Conservation (phyloP, 2,329 filamentous ascomycete species). For the Sporothrix luriei region DNA sequence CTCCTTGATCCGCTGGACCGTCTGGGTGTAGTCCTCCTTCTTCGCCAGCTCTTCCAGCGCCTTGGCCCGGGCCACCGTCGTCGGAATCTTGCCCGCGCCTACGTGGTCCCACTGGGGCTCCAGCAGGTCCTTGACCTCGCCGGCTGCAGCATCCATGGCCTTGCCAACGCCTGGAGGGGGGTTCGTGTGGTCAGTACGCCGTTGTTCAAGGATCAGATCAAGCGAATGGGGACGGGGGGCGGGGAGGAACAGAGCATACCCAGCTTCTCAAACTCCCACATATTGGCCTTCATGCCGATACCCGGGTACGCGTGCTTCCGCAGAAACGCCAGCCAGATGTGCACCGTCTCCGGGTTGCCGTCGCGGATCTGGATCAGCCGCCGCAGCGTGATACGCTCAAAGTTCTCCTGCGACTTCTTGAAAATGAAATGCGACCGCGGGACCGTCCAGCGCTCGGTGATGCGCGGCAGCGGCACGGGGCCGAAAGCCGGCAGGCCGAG, state of each 20-base stretch:
- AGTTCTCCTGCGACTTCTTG: conserved; percentile 98
- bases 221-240: no score
- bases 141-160: conserved; percentile 54
- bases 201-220: no score
- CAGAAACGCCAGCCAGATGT: conserved; percentile 89
- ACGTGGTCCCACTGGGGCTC: conserved; percentile 59
- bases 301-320: conserved; percentile 91
- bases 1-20: conserved; percentile 56
- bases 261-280: conserved; percentile 81
- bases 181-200: conserved; percentile 2
- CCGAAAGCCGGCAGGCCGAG: conserved; percentile 83
- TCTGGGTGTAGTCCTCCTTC: conserved; percentile 35
- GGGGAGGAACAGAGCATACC: conserved; percentile 51
- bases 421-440: conserved; percentile 86
- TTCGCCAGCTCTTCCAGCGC: conserved; percentile 19
- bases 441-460: conserved; percentile 92
- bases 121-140: conserved; percentile 49
- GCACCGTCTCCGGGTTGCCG: conserved; percentile 83
- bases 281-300: conserved; percentile 98
- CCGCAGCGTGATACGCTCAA: conserved; percentile 84
- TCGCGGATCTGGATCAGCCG: conserved; percentile 91
- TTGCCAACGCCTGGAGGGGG: conserved; percentile 51
- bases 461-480: conserved; percentile 80
- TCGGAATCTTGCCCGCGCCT: conserved; percentile 54
- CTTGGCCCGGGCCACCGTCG: conserved; percentile 42